A percentile compares a stretch with the other conserved stretches of the same genome.
These are phyloP conservation scores for Spergularia bocconei DNA, from an alignment of 148 eudicot species.

Conservation along the genomic window DNA sequence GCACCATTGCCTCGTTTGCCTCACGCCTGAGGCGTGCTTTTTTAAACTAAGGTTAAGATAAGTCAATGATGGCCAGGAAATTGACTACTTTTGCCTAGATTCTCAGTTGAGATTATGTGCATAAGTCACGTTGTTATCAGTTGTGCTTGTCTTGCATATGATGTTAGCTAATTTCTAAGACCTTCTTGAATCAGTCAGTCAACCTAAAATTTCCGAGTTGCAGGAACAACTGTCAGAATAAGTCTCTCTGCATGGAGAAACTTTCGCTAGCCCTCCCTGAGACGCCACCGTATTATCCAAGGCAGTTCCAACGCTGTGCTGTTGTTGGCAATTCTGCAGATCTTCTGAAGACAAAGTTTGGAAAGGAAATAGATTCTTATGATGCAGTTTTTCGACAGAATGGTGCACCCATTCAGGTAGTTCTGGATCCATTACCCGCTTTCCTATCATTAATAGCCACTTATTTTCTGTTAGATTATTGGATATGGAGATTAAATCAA, in stretches of 20 bases:
- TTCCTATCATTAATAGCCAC: not conserved
- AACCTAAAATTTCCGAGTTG: constrained; percentile 25
- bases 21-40: too few relatives aligned
- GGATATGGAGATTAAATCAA: too few relatives aligned
- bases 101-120: not conserved
- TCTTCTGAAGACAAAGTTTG: constrained; percentile 86
- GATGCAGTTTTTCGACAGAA: constrained; percentile 86
- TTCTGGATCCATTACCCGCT: constrained; percentile 6
- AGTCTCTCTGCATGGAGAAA: constrained; percentile 86
- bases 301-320: constrained; percentile 77
- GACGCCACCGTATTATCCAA: constrained; percentile 80
- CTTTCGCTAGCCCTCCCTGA: constrained; percentile 89
- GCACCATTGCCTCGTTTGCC: too few relatives aligned
- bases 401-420: constrained; percentile 96
- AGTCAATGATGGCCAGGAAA: not conserved
- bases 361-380: constrained; percentile 85
- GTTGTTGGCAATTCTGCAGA: constrained; percentile 98
- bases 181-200: not conserved
- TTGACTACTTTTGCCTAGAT: not conserved
- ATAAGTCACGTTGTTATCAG: not conserved
- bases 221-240: constrained; percentile 79
- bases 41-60: too few relatives aligned
- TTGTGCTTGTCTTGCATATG: not conserved
- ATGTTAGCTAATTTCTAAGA: not conserved
- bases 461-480: too few relatives aligned